phyloP scores from a whole-genome alignment of 73 alveolate species.

The Uronychia setigera region DNA sequence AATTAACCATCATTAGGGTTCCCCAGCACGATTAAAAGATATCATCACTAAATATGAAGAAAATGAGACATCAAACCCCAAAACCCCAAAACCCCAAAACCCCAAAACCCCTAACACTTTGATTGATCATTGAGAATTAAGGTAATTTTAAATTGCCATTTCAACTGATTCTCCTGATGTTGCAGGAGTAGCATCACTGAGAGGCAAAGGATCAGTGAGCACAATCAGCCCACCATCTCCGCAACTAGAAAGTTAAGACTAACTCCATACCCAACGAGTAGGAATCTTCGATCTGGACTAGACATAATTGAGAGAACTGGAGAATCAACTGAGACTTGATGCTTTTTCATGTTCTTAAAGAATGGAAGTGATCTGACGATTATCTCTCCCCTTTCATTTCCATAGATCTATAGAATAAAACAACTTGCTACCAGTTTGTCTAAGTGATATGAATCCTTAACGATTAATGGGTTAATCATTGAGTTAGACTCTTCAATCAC shows the following conservation, averaged over 20 bases:
- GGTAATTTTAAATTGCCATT: too few species aligned
- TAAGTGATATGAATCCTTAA: conserved; percentile 58
- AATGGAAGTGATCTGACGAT: conserved; percentile 76
- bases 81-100: too few species aligned
- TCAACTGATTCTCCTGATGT: too few species aligned
- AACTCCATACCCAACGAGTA: conserved; percentile 85
- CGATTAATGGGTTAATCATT: conserved; percentile 58
- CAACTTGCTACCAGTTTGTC: conserved; percentile 47
- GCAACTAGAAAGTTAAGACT: neutral
- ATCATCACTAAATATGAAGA: neutral
- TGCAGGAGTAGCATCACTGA: too few species aligned
- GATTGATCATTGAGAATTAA: too few species aligned
- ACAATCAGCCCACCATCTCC: conserved; percentile 77
- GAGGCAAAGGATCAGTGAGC: conserved; percentile 73
- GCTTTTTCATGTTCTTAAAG: conserved; percentile 49
- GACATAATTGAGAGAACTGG: conserved; percentile 71
- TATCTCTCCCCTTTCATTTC: conserved; percentile 86
- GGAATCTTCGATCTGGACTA: conserved; percentile 69
- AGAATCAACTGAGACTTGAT: conserved; percentile 55
- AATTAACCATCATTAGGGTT: conserved; percentile 19
- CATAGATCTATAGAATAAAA: conserved; percentile 58
- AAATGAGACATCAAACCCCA: conserved; percentile 37
- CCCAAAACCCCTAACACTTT: too few species aligned
- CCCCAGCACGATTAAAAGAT: conserved; percentile 10
- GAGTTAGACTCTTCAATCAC: conserved; percentile 61